phyloP scores from a whole-genome alignment of 306 rosid species.

The Cucurbita pepo region DNA sequence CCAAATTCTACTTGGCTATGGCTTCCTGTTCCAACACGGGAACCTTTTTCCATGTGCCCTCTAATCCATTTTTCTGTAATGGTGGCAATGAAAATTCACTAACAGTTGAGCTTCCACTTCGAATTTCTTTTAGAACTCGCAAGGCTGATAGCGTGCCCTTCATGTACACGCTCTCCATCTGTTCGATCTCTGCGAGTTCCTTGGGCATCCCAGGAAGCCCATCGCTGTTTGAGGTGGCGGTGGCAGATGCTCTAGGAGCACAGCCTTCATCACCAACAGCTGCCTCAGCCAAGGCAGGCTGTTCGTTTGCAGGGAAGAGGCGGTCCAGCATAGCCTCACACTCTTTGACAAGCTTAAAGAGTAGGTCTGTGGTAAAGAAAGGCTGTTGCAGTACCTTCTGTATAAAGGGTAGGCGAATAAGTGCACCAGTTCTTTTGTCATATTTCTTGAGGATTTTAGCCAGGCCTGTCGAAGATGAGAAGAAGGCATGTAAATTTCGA shows the following conservation, averaged over 20 bases:
- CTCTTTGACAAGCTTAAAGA: slow-evolving; percentile 88
- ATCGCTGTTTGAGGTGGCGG: slow-evolving; percentile 27
- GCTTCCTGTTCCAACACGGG: slow-evolving; percentile 47
- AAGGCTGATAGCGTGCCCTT: slow-evolving; percentile 70
- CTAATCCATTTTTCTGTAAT: slow-evolving; percentile 36
- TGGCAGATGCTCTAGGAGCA: slow-evolving; percentile 22
- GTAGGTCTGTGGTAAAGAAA: slow-evolving; percentile 84
- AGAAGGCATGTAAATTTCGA: not conserved
- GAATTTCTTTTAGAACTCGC: slow-evolving; percentile 69
- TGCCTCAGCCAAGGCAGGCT: slow-evolving; percentile 23
- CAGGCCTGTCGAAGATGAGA: slow-evolving; percentile 39
- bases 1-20: slow-evolving; percentile 38
- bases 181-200: slow-evolving; percentile 69
- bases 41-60: slow-evolving; percentile 47
- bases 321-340: slow-evolving; percentile 79
- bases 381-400: slow-evolving; percentile 92
- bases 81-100: slow-evolving; percentile 83
- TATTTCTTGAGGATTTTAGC: slow-evolving; percentile 91
- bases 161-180: slow-evolving; percentile 75
- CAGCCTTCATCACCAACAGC: slow-evolving; percentile 30
- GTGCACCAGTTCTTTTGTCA: slow-evolving; percentile 97
- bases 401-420: slow-evolving; percentile 89
- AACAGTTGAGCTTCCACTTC: slow-evolving; percentile 85
- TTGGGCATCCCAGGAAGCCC: slow-evolving; percentile 29
- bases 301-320: slow-evolving; percentile 42